phyloP scores from a whole-genome alignment of 306 rosid genomes.

The Canavalia gladiata region DNA sequence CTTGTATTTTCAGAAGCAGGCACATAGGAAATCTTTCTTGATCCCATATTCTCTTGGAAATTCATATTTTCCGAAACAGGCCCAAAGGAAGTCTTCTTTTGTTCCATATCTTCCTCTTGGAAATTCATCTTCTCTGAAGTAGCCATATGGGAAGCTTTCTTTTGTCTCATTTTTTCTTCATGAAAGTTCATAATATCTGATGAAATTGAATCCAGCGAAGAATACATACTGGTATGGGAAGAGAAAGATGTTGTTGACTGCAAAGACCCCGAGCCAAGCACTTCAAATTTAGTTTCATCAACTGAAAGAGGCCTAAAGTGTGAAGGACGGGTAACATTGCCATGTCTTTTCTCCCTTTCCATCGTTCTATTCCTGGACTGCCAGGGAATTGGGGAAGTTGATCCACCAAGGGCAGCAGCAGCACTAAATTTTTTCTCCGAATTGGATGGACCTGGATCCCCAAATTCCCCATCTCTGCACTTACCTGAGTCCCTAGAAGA shows the following conservation, averaged over 20 bases:
- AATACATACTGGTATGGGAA: constrained; percentile 61
- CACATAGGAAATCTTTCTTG: constrained; percentile 41
- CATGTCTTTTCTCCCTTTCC: constrained; percentile 55
- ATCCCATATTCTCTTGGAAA: constrained; percentile 47
- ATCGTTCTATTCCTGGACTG: constrained; percentile 59
- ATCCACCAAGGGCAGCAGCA: constrained; percentile 54
- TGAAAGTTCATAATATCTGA: constrained; percentile 40
- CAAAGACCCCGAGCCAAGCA: constrained; percentile 53
- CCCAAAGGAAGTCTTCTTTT: constrained; percentile 30
- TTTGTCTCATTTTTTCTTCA: constrained; percentile 32
- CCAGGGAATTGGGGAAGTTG: constrained; percentile 66
- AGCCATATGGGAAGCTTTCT: constrained; percentile 35
- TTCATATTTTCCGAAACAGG: constrained; percentile 48
- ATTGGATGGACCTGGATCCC: constrained; percentile 61
- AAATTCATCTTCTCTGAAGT: constrained; percentile 37
- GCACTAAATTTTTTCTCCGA: constrained; percentile 60
- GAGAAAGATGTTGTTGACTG: constrained; percentile 62
- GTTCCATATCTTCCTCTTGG: constrained; percentile 35
- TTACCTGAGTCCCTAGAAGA: constrained; percentile 51
- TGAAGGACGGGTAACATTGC: constrained; percentile 43
- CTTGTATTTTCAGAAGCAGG: constrained; percentile 42
- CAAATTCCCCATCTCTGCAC: constrained; percentile 58
- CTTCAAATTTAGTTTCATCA: constrained; percentile 81
- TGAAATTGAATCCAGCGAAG: constrained; percentile 55
- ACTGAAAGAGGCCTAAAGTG: constrained; percentile 75